Conservation (phyloP, 2,329 filamentous ascomycete genomes). For the Talaromyces pinophilus region DNA sequence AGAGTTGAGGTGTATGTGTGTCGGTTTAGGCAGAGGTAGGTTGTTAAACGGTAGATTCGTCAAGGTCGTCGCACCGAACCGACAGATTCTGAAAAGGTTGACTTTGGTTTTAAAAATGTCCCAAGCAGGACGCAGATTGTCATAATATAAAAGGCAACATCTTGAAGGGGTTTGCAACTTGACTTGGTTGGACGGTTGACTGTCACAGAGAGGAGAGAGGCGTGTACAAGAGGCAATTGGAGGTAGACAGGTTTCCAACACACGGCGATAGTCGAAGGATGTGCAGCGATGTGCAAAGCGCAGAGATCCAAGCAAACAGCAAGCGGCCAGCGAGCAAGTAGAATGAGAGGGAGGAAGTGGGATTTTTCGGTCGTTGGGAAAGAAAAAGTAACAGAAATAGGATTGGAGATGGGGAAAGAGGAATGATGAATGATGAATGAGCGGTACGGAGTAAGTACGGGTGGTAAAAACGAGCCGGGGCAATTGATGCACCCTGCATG, state of each 20-base stretch:
- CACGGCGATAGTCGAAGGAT: not conserved
- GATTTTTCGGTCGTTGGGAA: not conserved
- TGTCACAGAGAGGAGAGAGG: not conserved
- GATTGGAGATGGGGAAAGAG: not conserved
- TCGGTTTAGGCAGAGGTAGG: not conserved
- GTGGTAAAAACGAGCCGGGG: not conserved
- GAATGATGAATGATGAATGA: not conserved
- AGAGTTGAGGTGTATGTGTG: not conserved
- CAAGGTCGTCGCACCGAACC: not conserved
- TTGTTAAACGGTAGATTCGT: not conserved
- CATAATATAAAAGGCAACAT: constrained; percentile 25
- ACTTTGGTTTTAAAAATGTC: constrained; percentile 15
- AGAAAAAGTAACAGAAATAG: not conserved
- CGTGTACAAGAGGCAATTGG: not conserved
- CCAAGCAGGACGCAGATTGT: constrained; percentile 25
- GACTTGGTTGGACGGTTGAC: not conserved
- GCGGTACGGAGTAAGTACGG: not conserved
- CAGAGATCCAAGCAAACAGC: constrained; percentile 1
- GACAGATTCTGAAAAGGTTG: not conserved
- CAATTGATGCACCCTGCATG: not conserved
- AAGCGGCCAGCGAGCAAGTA: not conserved
- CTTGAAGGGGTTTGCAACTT: constrained; percentile 14
- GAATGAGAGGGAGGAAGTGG: constrained; percentile 1
- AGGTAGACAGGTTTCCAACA: not conserved
- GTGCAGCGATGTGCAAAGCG: constrained; percentile 4